Percentiles rank a stretch among this genome's conserved stretches.
Evolutionary conservation across 1,284 basidiomycete genomes (phyloP).

Genomic region (Moesziomyces antarcticus): DNA sequence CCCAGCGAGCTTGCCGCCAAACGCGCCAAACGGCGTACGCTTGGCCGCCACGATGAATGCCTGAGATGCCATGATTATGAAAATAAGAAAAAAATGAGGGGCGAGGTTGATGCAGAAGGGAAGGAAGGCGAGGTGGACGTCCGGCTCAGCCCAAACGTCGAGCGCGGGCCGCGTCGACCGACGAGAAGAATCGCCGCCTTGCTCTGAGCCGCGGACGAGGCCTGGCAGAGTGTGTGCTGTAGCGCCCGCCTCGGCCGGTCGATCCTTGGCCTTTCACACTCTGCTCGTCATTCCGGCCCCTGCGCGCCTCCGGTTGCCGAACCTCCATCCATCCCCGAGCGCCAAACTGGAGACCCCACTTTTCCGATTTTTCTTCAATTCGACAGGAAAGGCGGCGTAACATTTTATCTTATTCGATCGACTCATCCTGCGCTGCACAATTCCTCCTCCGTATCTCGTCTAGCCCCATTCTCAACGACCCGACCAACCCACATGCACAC

Average conservation of each 20-base stretch:
- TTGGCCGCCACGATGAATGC: conserved; percentile 69
- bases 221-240: neutral
- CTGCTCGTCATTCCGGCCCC: neutral
- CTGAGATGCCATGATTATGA: conserved; percentile 32
- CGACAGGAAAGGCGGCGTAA: neutral
- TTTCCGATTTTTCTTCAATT: neutral
- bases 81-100: no score
- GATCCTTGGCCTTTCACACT: neutral
- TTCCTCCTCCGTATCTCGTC: no score
- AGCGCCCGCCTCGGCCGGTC: no score
- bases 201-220: neutral
- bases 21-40: conserved; percentile 73
- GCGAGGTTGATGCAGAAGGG: neutral
- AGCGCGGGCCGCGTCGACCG: no score
- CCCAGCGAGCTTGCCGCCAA: conserved; percentile 70
- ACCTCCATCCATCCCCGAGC: no score
- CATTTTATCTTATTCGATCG: neutral
- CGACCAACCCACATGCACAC: no score
- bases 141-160: no score
- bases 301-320: neutral
- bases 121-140: neutral
- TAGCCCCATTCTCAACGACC: no score
- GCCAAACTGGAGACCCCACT: no score
- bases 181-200: no score
- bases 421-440: no score